A percentile compares a stretch with the other conserved stretches of the same genome.
phyloP scores from a whole-genome alignment of 1,284 basidiomycete species.

The Takashimella koratensis region DNA sequence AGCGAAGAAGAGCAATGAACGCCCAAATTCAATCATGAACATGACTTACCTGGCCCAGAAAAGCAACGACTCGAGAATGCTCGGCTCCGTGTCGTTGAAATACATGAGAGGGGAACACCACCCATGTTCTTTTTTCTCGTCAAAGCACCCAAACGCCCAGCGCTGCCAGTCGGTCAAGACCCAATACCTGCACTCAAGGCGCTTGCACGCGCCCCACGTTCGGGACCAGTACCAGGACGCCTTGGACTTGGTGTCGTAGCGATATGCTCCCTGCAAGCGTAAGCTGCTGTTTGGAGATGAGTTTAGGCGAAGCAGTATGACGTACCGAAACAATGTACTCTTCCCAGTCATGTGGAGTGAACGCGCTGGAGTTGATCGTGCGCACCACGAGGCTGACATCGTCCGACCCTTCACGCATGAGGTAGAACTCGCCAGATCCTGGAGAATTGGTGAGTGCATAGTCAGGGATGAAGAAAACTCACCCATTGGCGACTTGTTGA shows the following conservation, averaged over 20 bases:
- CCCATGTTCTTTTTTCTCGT: slow-evolving; percentile 39
- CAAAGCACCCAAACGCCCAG: slow-evolving; percentile 50
- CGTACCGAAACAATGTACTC: slow-evolving; percentile 46
- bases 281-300: not conserved
- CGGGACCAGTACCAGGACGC: slow-evolving; percentile 52
- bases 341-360: slow-evolving; percentile 46
- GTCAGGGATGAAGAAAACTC: too few species aligned
- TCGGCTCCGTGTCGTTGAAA: slow-evolving; percentile 33
- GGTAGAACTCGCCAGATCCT: slow-evolving; percentile 50
- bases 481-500: slow-evolving; percentile 50
- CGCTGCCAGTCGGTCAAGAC: slow-evolving; percentile 50
- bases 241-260: slow-evolving; percentile 49
- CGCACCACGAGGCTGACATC: slow-evolving; percentile 46
- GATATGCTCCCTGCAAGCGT: slow-evolving; percentile 40
- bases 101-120: slow-evolving; percentile 39
- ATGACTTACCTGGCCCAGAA: slow-evolving; percentile 45
- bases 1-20: too few species aligned
- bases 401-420: slow-evolving; percentile 40
- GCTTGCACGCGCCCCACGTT: slow-evolving; percentile 42
- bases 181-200: slow-evolving; percentile 44
- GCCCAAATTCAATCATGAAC: too few species aligned
- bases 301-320: not conserved
- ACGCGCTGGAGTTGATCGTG: slow-evolving; percentile 48
- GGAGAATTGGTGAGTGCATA: not conserved
- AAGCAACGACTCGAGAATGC: slow-evolving; percentile 41